These are phyloP conservation scores for Macaranga tanarius DNA, from an alignment of 441 rosid species.

Conservation along the genomic window DNA sequence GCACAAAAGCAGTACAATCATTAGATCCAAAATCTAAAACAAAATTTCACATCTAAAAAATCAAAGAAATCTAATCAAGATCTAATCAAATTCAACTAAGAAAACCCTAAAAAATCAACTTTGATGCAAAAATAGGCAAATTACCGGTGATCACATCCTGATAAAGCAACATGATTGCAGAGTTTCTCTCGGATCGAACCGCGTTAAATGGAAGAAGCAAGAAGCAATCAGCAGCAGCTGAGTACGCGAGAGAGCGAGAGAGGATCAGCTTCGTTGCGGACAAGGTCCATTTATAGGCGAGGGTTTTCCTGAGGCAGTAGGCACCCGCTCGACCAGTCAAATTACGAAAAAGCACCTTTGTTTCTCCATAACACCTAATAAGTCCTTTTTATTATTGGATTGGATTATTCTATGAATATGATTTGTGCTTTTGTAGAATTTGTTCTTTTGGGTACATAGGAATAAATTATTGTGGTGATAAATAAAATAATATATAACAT, in stretches of 20 bases:
- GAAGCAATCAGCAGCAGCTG: conserved; percentile 28
- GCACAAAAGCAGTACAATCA: background rate
- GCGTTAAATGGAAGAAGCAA: conserved; percentile 13
- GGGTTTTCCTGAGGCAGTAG: conserved; percentile 33
- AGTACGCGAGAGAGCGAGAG: conserved; percentile 28
- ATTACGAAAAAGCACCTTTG: conserved; percentile 22
- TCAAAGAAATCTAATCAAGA: background rate
- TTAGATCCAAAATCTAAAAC: background rate
- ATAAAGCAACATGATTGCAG: conserved; percentile 67
- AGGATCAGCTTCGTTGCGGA: fast-evolving
- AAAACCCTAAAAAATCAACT: background rate
- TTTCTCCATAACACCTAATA: background rate
- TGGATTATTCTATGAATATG: too few species aligned
- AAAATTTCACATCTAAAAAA: background rate
- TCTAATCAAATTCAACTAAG: conserved; percentile 26
- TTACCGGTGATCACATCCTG: conserved; percentile 71
- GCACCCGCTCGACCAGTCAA: background rate
- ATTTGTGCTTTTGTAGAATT: background rate
- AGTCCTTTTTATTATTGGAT: conserved; percentile 6
- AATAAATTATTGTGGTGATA: background rate
- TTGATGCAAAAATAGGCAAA: background rate
- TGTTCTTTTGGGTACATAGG: background rate
- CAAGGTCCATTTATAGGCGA: conserved; percentile 31
- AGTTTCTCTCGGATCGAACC: conserved; percentile 33
- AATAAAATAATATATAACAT: too few species aligned